Evolutionary conservation across 208 protist species (phyloP), one percentile per base, ranked within the genome.

Genomic region (Leishmania martiniquensis): DNA sequence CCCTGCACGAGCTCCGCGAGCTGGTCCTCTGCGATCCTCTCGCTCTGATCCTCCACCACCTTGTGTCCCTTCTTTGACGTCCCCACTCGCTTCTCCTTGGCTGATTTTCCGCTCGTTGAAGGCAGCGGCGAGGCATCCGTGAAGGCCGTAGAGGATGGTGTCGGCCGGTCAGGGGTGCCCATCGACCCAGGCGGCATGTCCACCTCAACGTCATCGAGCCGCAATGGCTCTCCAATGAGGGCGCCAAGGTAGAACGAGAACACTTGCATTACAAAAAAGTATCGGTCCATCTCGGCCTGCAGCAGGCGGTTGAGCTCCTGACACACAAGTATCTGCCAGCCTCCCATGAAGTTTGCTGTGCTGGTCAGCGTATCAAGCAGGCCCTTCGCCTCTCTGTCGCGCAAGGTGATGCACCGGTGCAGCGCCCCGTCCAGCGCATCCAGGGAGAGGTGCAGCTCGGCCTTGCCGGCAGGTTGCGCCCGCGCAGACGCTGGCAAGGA

Each of bases 271-370:
- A 84, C 84, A 25, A 85, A 52, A 32, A 86, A 37, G 63, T 95
- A 95, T 45, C 92, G 85, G 68, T 94, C 91, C 69, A 90, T 72
- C 80, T 97, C 94, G 47, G 73, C 79, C 85, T 94, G 89, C 44
- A 88, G 78, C 0, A 93, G 77, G 0, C 85, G 78, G 39, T 82
- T 54, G 7, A 91, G 90, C 44, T 90, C 66, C 76, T 92, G 90
- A 75, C 88, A 88, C 45, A 96, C 78, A 44, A 81, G 83, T 1
- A 77, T 80, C 78, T 89, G 83, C 91, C 92, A 97, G 9, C 81
- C 84, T 13, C 88, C 87, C 37, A 93, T 65, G 55, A 94, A 93
- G 54, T 83, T 80, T 29, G 91, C 87, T 32, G 80, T 82, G 47
- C 83, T 85, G 49, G 85, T 90, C 4, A 95, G 63, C 62, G 54